These are phyloP conservation scores for Oryza punctata DNA, from an alignment of 176 grass and related monocot species.

Conservation along the genomic window DNA sequence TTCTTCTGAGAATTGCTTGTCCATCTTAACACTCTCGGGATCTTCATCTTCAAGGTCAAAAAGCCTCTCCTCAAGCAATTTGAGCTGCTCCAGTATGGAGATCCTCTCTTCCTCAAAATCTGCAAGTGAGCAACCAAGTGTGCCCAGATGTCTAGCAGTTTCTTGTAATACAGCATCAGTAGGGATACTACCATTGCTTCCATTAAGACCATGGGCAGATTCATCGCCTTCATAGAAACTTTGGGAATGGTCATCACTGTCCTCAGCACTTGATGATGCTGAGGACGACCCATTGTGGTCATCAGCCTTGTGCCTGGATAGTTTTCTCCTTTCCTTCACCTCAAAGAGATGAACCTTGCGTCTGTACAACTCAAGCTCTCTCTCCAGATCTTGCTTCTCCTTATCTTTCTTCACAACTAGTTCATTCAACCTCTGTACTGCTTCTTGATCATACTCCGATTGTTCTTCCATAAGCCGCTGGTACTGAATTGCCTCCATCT, in stretches of 20 bases:
- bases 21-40: conserved; percentile 42
- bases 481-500: conserved; percentile 99
- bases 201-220: conserved; percentile 59
- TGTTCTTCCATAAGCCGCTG: conserved; percentile 99
- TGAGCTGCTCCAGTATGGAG: conserved; percentile 90
- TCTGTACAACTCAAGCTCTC: conserved; percentile 63
- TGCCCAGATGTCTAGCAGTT: conserved; percentile 56
- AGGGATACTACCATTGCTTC: conserved; percentile 58
- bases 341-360: conserved; percentile 76
- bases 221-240: conserved; percentile 68
- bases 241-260: conserved; percentile 67
- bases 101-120: conserved; percentile 92
- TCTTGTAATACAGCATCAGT: conserved; percentile 69
- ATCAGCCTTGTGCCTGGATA: conserved; percentile 55
- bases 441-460: conserved; percentile 96
- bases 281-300: conserved; percentile 65
- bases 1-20: conserved; percentile 56
- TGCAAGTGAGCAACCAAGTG: conserved; percentile 62
- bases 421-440: conserved; percentile 86
- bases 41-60: conserved; percentile 77
- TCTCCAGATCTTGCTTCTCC: conserved; percentile 91
- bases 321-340: conserved; percentile 60
- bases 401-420: conserved; percentile 87
- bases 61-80: conserved; percentile 78
- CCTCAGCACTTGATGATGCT: conserved; percentile 83